Evolutionary conservation across 306 rosid species (phyloP).

Genomic region (Cicer yamashitae): DNA sequence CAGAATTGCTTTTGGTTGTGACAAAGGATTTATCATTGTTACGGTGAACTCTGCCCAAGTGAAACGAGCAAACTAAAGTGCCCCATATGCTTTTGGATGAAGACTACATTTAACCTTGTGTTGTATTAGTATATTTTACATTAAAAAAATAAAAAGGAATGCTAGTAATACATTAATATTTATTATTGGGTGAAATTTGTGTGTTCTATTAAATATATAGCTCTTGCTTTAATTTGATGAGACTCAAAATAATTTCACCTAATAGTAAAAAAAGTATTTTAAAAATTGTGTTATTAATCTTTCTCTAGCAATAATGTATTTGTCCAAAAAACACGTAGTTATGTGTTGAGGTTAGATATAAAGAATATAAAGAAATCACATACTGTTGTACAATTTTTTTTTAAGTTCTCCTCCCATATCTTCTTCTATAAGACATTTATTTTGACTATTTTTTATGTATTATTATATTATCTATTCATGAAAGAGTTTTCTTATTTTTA

Average conservation of each 20-base stretch:
- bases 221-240: background rate
- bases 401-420: no score
- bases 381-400: no score
- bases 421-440: no score
- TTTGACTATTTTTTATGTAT: no score
- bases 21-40: slow-evolving; percentile 53
- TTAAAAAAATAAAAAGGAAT: background rate
- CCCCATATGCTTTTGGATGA: background rate
- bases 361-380: no score
- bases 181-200: background rate
- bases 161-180: background rate
- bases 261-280: background rate
- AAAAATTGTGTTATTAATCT: background rate
- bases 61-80: background rate
- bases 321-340: no score
- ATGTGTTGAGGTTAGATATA: no score
- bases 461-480: no score
- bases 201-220: background rate
- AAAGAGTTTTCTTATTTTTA: no score
- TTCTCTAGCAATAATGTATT: no score
- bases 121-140: background rate
- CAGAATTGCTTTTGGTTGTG: slow-evolving; percentile 70
- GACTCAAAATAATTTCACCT: background rate
- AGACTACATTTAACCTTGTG: background rate
- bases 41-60: slow-evolving; percentile 38